These are phyloP conservation scores for Bathelium albidoporum DNA, from an alignment of 495 filamentous ascomycete genomes.

Conservation along the genomic window DNA sequence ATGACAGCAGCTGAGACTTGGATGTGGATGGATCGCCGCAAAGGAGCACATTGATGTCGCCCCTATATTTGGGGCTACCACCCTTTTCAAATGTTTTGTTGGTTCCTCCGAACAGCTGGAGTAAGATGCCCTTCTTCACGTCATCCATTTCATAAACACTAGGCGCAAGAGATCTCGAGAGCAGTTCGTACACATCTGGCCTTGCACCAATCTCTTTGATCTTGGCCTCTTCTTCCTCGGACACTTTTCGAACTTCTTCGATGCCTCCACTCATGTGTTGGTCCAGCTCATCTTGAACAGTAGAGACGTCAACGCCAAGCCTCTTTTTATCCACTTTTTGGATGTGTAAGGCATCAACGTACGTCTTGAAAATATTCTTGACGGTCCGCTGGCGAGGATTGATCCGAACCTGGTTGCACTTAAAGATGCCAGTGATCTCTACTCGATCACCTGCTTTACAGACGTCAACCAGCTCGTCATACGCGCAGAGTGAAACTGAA, in stretches of 20 bases:
- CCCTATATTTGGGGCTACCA: slow-evolving; percentile 86
- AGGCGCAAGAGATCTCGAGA: slow-evolving; percentile 83
- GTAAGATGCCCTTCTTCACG: slow-evolving; percentile 93
- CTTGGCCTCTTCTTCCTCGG: slow-evolving; percentile 82
- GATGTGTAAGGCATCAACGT: slow-evolving; percentile 87
- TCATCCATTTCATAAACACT: slow-evolving; percentile 98
- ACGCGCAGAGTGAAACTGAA: slow-evolving; percentile 91
- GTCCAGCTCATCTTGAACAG: slow-evolving; percentile 73
- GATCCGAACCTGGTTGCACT: slow-evolving; percentile 86
- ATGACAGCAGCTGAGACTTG: slow-evolving; percentile 88
- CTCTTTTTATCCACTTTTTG: slow-evolving; percentile 94
- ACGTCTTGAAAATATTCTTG: slow-evolving; percentile 95
- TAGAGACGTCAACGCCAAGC: slow-evolving; percentile 82
- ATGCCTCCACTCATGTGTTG: slow-evolving; percentile 63
- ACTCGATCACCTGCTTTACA: slow-evolving; percentile 97
- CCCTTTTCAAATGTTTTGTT: slow-evolving; percentile 98
- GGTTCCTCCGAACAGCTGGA: slow-evolving; percentile 96
- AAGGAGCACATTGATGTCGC: slow-evolving; percentile 93
- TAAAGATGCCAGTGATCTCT: slow-evolving; percentile 93
- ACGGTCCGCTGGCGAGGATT: slow-evolving; percentile 87
- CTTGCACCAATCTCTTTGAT: slow-evolving; percentile 74
- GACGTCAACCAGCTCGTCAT: slow-evolving; percentile 93
- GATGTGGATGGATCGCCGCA: slow-evolving; percentile 95
- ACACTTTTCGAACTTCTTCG: slow-evolving; percentile 72
- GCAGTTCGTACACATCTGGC: slow-evolving; percentile 85